These are phyloP conservation scores for Xylaria cubensis DNA, from an alignment of 495 filamentous ascomycete species.

Conservation along the genomic window DNA sequence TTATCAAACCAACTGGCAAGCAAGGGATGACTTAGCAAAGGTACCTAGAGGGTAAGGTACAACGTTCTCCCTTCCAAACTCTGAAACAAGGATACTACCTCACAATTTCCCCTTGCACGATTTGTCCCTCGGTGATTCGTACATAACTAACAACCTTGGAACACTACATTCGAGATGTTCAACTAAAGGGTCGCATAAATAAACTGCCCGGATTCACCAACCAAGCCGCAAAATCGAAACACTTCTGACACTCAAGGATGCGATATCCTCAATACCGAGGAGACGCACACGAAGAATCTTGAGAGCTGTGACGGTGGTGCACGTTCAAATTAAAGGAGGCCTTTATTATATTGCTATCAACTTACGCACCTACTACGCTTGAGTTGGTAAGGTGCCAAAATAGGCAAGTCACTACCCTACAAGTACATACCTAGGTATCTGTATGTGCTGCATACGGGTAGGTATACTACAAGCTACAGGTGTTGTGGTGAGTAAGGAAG, in stretches of 20 bases:
- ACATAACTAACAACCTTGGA: not conserved
- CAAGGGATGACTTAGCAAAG: not conserved
- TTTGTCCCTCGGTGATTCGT: not conserved
- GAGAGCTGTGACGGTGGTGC: conserved; percentile 3
- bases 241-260: conserved; percentile 3
- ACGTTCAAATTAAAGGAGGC: conserved; percentile 13
- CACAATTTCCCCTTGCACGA: conserved; percentile 4
- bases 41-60: too few species aligned
- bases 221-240: conserved; percentile 21
- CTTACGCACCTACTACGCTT: conserved; percentile 6
- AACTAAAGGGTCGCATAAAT: conserved; percentile 6
- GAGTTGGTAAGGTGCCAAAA: not conserved
- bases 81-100: conserved; percentile 5
- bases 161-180: not conserved
- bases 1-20: not conserved
- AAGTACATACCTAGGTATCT: not conserved
- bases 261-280: not conserved
- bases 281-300: not conserved
- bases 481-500: not conserved
- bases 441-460: not conserved
- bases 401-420: not conserved
- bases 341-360: not conserved
- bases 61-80: conserved; percentile 4
- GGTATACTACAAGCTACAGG: not conserved
- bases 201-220: conserved; percentile 13